Percentiles rank a stretch among this genome's conserved stretches.
These are phyloP conservation scores for Arthromyces matolae DNA, from an alignment of 768 basidiomycete genomes.

Conservation along the genomic window DNA sequence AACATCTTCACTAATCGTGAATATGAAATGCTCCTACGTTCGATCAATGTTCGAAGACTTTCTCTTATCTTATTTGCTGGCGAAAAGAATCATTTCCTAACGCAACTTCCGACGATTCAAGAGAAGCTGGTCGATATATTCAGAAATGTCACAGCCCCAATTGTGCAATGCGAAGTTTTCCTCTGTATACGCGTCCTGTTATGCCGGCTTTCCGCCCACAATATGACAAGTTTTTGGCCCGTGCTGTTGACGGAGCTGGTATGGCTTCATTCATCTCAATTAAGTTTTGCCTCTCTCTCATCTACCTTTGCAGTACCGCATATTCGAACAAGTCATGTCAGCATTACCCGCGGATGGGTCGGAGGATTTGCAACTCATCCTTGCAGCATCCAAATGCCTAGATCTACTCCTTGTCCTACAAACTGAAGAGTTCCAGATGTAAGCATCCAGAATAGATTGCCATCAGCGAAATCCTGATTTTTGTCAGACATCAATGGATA, in stretches of 20 bases:
- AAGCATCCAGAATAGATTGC: constrained; percentile 16
- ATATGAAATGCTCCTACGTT: constrained; percentile 85
- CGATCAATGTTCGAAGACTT: constrained; percentile 81
- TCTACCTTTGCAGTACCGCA: constrained; percentile 59
- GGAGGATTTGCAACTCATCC: constrained; percentile 76
- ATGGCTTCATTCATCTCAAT: constrained; percentile 19
- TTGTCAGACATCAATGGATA: constrained; percentile 88
- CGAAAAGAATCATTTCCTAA: constrained; percentile 88
- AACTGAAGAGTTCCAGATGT: constrained; percentile 99
- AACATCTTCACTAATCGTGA: constrained; percentile 97
- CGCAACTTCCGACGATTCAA: constrained; percentile 89
- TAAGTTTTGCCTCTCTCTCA: background rate
- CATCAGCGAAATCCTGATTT: too few species aligned
- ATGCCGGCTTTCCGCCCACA: constrained; percentile 87
- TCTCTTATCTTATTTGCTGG: constrained; percentile 84
- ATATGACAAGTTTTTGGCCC: constrained; percentile 95
- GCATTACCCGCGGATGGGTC: constrained; percentile 75
- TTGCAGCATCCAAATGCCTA: constrained; percentile 91
- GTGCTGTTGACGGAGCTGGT: constrained; percentile 91
- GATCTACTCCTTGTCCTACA: constrained; percentile 91
- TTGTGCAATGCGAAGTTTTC: constrained; percentile 93
- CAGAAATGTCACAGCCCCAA: constrained; percentile 70
- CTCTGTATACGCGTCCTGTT: constrained; percentile 88
- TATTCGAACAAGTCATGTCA: constrained; percentile 79
- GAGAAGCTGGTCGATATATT: constrained; percentile 95